A percentile compares a stretch with the other conserved stretches of the same genome.
Conservation (phyloP, 108 stramenopile species). For the Pseudonitzschia multiseries region DNA sequence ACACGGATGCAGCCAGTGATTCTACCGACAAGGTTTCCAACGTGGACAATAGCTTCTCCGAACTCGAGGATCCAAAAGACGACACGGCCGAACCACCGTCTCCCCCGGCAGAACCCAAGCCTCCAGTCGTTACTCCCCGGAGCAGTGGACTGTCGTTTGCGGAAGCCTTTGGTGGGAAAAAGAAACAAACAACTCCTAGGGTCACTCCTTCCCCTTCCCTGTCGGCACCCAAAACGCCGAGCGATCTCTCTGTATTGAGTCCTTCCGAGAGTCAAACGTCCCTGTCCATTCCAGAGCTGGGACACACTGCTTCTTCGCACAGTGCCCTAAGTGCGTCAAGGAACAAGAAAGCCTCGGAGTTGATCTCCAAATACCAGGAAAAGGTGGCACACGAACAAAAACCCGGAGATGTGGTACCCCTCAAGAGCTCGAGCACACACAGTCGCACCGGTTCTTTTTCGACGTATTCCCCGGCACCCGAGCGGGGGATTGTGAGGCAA, state of each 20-base stretch:
- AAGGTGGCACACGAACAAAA: slow-evolving; percentile 16
- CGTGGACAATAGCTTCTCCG: no score
- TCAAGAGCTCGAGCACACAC: background rate
- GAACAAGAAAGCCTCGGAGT: slow-evolving; percentile 17
- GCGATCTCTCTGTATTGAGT: background rate
- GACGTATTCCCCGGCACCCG: background rate
- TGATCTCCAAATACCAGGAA: slow-evolving; percentile 27
- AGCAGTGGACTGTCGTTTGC: slow-evolving; percentile 3
- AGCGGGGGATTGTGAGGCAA: background rate
- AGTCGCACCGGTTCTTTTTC: background rate
- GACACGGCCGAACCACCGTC: background rate
- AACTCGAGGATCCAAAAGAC: no score
- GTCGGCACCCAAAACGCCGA: background rate
- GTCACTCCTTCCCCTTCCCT: background rate
- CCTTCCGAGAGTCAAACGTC: background rate
- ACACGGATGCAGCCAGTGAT: no score
- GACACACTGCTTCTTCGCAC: slow-evolving; percentile 17
- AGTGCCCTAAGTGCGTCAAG: slow-evolving; percentile 21
- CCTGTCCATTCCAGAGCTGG: background rate
- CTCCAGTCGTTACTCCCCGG: background rate
- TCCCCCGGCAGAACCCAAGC: background rate
- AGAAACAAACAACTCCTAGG: background rate
- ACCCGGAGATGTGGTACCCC: slow-evolving; percentile 18
- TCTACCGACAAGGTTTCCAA: no score
- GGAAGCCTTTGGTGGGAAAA: background rate